Evolutionary conservation across 1,284 basidiomycete species (phyloP).

Genomic region (Quambalaria eucalypti): DNA sequence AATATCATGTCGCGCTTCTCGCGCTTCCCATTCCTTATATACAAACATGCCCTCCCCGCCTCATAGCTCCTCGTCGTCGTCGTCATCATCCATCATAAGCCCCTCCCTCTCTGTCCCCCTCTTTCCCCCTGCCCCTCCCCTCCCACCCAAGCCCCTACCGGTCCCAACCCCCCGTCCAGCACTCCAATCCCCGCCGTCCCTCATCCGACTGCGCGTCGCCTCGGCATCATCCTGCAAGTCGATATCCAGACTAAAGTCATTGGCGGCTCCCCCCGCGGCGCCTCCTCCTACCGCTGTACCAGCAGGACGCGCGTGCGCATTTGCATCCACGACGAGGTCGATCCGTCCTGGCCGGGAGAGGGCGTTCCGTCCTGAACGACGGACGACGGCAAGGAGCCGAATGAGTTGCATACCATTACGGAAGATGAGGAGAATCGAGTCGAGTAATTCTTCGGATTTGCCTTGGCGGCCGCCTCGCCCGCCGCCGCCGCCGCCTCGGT

Average conservation of each 20-base stretch:
- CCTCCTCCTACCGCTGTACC: not conserved
- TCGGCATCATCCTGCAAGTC: constrained; percentile 43
- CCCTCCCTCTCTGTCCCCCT: not conserved
- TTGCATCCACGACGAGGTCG: constrained; percentile 19
- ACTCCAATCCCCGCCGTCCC: constrained; percentile 26
- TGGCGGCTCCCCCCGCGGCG: constrained; percentile 6
- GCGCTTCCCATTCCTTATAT: not conserved
- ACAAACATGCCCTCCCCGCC: not conserved
- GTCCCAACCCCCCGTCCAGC: not conserved
- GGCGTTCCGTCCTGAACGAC: constrained; percentile 29
- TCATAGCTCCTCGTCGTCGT: not conserved
- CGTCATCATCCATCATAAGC: not conserved
- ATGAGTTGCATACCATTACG: constrained; percentile 40
- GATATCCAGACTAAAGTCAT: constrained; percentile 35
- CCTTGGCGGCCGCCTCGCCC: constrained; percentile 19
- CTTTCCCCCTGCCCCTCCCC: too few species aligned
- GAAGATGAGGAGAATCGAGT: constrained; percentile 39
- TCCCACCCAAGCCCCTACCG: too few species aligned
- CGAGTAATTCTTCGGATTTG: constrained; percentile 38
- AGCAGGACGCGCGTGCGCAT: not conserved
- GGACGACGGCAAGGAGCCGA: constrained; percentile 38
- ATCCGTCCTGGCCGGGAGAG: constrained; percentile 33
- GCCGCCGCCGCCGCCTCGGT: constrained; percentile 3
- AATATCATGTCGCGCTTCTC: not conserved
- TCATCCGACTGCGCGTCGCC: constrained; percentile 37